Percentiles rank a stretch among this genome's conserved stretches.
Evolutionary conservation across 2,329 filamentous ascomycete genomes (phyloP).

Genomic region (Ceratocystis destructans): DNA sequence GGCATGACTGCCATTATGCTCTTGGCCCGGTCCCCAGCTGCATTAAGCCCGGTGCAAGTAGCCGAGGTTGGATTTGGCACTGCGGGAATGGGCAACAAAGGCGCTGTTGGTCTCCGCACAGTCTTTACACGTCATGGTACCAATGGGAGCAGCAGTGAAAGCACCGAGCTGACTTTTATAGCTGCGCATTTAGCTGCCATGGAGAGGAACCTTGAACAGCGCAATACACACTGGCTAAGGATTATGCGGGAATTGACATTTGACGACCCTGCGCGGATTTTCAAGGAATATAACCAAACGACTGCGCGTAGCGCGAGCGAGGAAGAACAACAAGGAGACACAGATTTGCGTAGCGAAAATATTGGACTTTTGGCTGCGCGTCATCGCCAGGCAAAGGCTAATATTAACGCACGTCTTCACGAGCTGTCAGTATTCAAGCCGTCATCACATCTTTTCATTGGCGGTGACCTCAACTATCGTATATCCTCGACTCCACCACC

Average conservation of each 20-base stretch:
- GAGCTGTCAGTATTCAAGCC: slow-evolving; percentile 59
- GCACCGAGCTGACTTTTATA: slow-evolving; percentile 66
- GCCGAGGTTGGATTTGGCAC: slow-evolving; percentile 74
- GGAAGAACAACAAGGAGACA: background rate
- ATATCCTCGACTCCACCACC: slow-evolving; percentile 55
- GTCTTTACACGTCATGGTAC: slow-evolving; percentile 36
- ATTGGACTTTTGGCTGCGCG: slow-evolving; percentile 26
- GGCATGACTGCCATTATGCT: slow-evolving; percentile 86
- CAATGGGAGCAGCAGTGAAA: slow-evolving; percentile 24
- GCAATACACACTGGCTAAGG: slow-evolving; percentile 79
- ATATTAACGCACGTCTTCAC: slow-evolving; percentile 32
- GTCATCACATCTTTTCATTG: slow-evolving; percentile 65
- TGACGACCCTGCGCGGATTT: slow-evolving; percentile 35
- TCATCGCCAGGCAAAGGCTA: slow-evolving; percentile 26
- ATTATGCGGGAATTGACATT: slow-evolving; percentile 76
- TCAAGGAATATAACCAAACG: slow-evolving; percentile 20
- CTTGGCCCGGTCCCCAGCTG: slow-evolving; percentile 53
- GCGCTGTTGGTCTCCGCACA: slow-evolving; percentile 67
- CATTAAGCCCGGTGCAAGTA: slow-evolving; percentile 54
- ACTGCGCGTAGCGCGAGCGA: background rate
- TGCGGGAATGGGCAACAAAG: slow-evolving; percentile 89
- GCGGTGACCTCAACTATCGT: slow-evolving; percentile 90
- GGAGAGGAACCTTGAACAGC: slow-evolving; percentile 59
- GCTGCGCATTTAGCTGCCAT: slow-evolving; percentile 79
- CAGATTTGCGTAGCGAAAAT: slow-evolving; percentile 20